Base-by-base conservation (phyloP, 495 filamentous ascomycete genomes). In the Tirmania nivea region DNA sequence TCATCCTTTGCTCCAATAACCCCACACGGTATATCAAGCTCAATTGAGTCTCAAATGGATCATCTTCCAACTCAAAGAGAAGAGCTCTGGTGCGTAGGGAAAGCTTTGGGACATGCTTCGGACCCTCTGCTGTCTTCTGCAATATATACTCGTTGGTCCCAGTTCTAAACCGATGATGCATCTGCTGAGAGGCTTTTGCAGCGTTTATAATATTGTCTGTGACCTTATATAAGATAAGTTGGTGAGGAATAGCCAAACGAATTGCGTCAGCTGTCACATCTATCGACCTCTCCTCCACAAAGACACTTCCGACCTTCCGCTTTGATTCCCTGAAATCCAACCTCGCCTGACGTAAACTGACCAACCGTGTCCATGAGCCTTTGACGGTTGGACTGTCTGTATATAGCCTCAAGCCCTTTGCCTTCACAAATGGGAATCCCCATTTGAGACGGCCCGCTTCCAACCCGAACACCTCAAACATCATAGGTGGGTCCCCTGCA, bases 1-100 rank as follows among this genome's bases (percentile, higher is more conserved):
- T 76, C 62, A 95, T 89, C 62, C 78, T 76, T 67, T 95, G 86
- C 61, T 99, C 90, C 50, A 86, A 70, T 20, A 93, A 69, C 2
- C 92, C 90, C 19, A 81, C 75, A 7, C 89, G 79, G 60, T 96
- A 96, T 49, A 96, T 99, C 58, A 80, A 75, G 0, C 86, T 84
- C 19, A 99, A 73, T 61, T 94, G 94, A 82, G 88, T 95, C 63
- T 99, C 90, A 62, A 99, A 99, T 1, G 84, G 80, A 51, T 90
- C 86, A 66, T 99, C 90, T 66, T 99, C 90, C 49, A 99, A 69
- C 56, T 94, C 86, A 54, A 96, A 85, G 20, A 94, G 68, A 10
- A 96, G 65, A 0, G 79, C 83, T 63, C 82, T 86, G 50, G 79
- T 82, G 48, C 86, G 77, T 1, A 99, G 49, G 0, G 86, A 86